Evolutionary conservation across 2,329 filamentous ascomycete genomes (phyloP), one percentile per base, ranked within the genome.

Genomic region (Fusarium brachygibbosum): DNA sequence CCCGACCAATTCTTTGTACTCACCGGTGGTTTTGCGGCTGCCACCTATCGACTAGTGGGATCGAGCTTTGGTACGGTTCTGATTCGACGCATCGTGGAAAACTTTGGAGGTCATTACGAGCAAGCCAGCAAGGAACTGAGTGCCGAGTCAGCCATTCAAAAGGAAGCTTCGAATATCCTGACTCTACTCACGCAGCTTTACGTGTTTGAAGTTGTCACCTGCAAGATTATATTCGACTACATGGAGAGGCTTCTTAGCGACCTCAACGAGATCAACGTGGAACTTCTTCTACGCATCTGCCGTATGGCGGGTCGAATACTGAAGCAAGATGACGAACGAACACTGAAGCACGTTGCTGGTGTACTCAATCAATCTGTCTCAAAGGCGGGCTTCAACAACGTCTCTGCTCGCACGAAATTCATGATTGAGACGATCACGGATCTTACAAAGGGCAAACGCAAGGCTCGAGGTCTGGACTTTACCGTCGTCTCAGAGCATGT

Each of bases 401-500:
- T 97, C 29, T 95, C 94, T 2, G 92, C 94, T 12, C 90, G 96
- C 58, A 98, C 95, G 2, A 97, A 92, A 71, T 98, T 98, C 80
- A 98, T 98, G 94, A 92, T 99, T 52, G 95, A 98, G 75, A 96
- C 92, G 1, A 97, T 99, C 78, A 93, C 92, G 62, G 93, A 97
- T 74, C 85, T 99, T 31, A 97, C 97, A 78, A 97, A 97, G 82
- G 98, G 96, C 80, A 93, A 93, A 63, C 86, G 94, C 76, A 98
- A 95, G 79, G 89, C 90, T 16, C 90, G 89, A 17, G 87, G 87
- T 6, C 86, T 87, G 44, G 92, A 91, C 40, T 92, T 92, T 2
- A 88, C 87, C 5, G 84, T 97, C 8, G 88, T 90, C 1, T 90
- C 90, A 2, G 94, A 98, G 74, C 93, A 97, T 74, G 92, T 93